Conservation (phyloP, 768 basidiomycete species). For the Hypholoma sublateritium region DNA sequence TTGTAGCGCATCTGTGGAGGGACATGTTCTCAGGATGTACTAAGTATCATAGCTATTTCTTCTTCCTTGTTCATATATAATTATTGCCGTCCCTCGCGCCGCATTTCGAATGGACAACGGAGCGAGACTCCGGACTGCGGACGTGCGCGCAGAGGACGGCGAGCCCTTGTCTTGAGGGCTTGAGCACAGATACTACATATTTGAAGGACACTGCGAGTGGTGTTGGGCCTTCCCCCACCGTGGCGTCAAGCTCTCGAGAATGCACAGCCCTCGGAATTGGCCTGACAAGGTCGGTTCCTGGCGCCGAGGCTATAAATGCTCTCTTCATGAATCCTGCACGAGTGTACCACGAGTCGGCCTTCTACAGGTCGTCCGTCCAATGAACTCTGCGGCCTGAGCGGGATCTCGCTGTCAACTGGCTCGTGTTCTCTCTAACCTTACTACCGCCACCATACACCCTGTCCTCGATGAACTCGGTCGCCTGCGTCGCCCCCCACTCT, state of each 20-base stretch:
- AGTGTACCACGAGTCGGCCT: neutral
- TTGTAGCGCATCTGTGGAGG: constrained; percentile 19
- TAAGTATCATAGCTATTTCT: constrained; percentile 21
- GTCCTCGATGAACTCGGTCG: neutral
- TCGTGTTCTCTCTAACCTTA: neutral
- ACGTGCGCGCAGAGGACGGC: no score
- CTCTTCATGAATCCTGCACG: neutral
- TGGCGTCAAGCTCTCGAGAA: neutral
- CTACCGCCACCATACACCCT: neutral
- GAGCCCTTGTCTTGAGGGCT: no score
- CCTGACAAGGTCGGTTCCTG: neutral
- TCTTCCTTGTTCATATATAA: constrained; percentile 18
- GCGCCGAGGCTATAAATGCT: neutral
- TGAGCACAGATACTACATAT: no score
- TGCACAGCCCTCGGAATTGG: neutral
- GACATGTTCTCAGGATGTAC: constrained; percentile 21
- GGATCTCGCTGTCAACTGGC: neutral
- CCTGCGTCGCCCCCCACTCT: neutral
- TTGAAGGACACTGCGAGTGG: no score
- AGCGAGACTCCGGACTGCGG: no score
- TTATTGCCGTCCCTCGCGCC: constrained; percentile 14
- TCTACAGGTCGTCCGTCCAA: neutral
- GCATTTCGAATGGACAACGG: no score
- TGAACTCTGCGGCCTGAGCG: neutral
- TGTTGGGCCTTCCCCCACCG: no score